A percentile compares a stretch with the other conserved stretches of the same genome.
Conservation (phyloP, 2,329 filamentous ascomycete genomes). For the Endocalyx cinctus region DNA sequence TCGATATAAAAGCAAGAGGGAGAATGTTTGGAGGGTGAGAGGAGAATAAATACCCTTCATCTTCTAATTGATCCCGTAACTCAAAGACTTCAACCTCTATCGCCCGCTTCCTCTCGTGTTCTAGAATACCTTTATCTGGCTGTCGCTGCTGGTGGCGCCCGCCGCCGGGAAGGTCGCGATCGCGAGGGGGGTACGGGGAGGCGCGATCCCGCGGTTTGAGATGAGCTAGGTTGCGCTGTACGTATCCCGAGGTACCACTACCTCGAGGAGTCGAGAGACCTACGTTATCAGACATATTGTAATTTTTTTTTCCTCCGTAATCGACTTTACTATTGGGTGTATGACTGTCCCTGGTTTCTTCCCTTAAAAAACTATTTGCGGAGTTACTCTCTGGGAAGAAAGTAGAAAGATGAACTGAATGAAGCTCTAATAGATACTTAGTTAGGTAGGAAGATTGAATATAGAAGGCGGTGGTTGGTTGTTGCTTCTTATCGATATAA, state of each 20-base stretch:
- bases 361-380: too few relatives aligned
- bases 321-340: too few relatives aligned
- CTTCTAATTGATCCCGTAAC: slow-evolving; percentile 84
- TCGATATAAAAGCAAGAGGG: not conserved
- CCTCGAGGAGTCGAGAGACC: slow-evolving; percentile 91
- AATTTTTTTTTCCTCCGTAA: too few relatives aligned
- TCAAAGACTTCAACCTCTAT: slow-evolving; percentile 94
- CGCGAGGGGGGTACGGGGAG: slow-evolving; percentile 68
- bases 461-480: too few relatives aligned
- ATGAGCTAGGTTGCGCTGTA: slow-evolving; percentile 90
- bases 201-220: slow-evolving; percentile 77
- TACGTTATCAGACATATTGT: slow-evolving; percentile 99
- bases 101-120: slow-evolving; percentile 87
- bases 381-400: too few relatives aligned
- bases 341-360: too few relatives aligned
- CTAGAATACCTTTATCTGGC: slow-evolving; percentile 87
- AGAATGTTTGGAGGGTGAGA: not conserved
- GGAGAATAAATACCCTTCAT: slow-evolving; percentile 65
- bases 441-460: too few relatives aligned
- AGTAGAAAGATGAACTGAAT: too few relatives aligned
- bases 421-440: too few relatives aligned
- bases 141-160: slow-evolving; percentile 76
- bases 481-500: too few relatives aligned
- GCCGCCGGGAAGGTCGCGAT: slow-evolving; percentile 61
- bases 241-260: slow-evolving; percentile 94